Evolutionary conservation across 805 yeast species (phyloP).

Genomic region (Limtongozyma cylindracea): DNA sequence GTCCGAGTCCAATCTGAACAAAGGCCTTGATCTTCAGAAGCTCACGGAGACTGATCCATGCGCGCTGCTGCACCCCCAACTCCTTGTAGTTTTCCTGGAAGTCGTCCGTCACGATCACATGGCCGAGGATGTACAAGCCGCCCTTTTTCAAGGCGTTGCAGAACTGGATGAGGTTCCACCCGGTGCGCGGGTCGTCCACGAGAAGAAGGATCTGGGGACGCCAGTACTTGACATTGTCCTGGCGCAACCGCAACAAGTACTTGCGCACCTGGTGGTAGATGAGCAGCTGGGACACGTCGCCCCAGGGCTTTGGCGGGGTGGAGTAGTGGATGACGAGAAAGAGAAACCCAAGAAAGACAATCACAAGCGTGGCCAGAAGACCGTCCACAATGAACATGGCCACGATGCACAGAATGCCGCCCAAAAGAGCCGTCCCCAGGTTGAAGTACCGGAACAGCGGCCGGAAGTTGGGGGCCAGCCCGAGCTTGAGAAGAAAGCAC

Average conservation of each 20-base stretch:
- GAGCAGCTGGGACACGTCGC: constrained; percentile 88
- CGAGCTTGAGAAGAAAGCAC: constrained; percentile 65
- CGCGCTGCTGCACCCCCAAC: constrained; percentile 41
- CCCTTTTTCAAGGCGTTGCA: constrained; percentile 93
- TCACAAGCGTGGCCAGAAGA: constrained; percentile 54
- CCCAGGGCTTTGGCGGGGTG: constrained; percentile 94
- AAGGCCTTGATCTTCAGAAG: constrained; percentile 66
- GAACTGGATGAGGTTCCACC: constrained; percentile 79
- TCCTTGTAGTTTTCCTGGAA: constrained; percentile 21
- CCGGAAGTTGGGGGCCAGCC: constrained; percentile 95
- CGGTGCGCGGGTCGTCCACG: constrained; percentile 77
- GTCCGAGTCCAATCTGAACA: constrained; percentile 78
- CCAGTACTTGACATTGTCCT: constrained; percentile 88
- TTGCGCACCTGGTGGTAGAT: constrained; percentile 94
- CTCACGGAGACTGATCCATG: constrained; percentile 74
- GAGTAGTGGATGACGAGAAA: constrained; percentile 67
- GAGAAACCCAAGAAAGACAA: constrained; percentile 35
- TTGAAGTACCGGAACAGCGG: constrained; percentile 84
- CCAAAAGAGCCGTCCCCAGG: constrained; percentile 57
- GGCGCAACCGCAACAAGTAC: constrained; percentile 55
- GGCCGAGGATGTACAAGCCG: constrained; percentile 80
- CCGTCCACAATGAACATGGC: constrained; percentile 96
- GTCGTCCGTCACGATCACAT: constrained; percentile 45
- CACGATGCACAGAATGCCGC: constrained; percentile 37
- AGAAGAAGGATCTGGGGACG: constrained; percentile 80